These are phyloP conservation scores for Ajuga chamaepitys DNA, from an alignment of 257 asterid species.

Conservation along the genomic window DNA sequence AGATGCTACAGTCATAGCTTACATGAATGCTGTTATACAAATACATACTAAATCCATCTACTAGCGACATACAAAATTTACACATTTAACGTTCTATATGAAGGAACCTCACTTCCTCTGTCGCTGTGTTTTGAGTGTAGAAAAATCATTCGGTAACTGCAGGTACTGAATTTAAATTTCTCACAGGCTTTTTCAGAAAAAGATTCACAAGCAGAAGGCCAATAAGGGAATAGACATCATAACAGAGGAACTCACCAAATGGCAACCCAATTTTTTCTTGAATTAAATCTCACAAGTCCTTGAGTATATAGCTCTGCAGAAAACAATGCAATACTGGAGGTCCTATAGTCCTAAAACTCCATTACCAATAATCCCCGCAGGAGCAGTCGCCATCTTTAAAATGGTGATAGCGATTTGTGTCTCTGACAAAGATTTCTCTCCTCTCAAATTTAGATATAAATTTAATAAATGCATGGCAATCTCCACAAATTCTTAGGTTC, in stretches of 20 bases:
- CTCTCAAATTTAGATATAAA: slow-evolving; percentile 59
- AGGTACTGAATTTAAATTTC: not conserved
- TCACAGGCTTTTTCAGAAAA: not conserved
- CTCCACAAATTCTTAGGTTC: slow-evolving; percentile 89
- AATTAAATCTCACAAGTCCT: not conserved
- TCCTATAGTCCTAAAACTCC: slow-evolving; percentile 6
- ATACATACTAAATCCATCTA: not conserved
- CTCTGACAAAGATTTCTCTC: slow-evolving; percentile 82
- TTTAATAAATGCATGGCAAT: slow-evolving; percentile 75
- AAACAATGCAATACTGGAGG: not conserved
- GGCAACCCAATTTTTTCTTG: not conserved
- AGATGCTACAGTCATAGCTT: not conserved
- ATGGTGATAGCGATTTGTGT: slow-evolving; percentile 82
- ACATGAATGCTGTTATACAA: too few relatives aligned
- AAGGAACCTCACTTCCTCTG: not conserved
- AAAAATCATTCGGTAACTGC: not conserved
- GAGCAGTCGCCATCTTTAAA: slow-evolving; percentile 78
- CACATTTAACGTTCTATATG: not conserved
- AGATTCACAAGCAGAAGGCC: not conserved
- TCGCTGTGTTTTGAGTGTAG: not conserved
- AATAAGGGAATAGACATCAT: not conserved
- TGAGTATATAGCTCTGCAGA: not conserved
- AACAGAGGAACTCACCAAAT: slow-evolving; percentile 19
- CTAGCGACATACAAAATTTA: not conserved
- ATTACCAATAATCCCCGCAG: slow-evolving; percentile 87